Conservation (phyloP, 495 filamentous ascomycete species). For the Aspergillus carlsbadensis region DNA sequence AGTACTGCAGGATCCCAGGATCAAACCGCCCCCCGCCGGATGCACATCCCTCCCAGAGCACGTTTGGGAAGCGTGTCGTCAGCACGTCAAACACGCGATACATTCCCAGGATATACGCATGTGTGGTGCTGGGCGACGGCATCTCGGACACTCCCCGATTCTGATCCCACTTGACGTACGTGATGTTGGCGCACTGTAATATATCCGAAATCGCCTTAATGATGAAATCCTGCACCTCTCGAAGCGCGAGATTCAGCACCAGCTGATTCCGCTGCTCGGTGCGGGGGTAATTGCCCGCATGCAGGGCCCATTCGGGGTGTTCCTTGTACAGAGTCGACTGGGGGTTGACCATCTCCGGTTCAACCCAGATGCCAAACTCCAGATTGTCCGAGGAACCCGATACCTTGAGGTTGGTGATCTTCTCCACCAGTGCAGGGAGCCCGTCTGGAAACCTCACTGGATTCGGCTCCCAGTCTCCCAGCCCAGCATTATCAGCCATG, state of each 20-base stretch:
- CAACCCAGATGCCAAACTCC: conserved; percentile 56
- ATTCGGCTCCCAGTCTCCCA: conserved; percentile 57
- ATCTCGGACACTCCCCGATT: conserved; percentile 55
- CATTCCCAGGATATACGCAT: conserved; percentile 54
- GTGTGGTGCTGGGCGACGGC: conserved; percentile 44
- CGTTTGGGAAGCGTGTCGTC: conserved; percentile 50
- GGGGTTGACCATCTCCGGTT: conserved; percentile 60
- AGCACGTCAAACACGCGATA: conserved; percentile 54
- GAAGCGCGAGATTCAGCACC: conserved; percentile 50
- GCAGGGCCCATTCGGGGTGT: conserved; percentile 56
- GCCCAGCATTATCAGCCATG: conserved; percentile 43
- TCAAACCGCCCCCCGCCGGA: conserved; percentile 59
- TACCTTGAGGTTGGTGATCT: conserved; percentile 42
- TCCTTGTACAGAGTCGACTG: conserved; percentile 50
- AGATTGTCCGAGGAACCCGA: conserved; percentile 35
- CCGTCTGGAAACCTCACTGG: conserved; percentile 52
- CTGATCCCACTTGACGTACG: conserved; percentile 60
- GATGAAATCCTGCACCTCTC: conserved; percentile 55
- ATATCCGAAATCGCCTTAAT: conserved; percentile 46
- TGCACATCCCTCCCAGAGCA: conserved; percentile 59
- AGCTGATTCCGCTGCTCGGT: conserved; percentile 52
- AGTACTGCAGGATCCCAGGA: conserved; percentile 53
- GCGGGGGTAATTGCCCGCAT: conserved; percentile 50
- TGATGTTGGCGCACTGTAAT: conserved; percentile 46
- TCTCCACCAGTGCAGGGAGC: conserved; percentile 39